These are phyloP conservation scores for Fusarium solani-melongenae DNA, from an alignment of 2,329 filamentous ascomycete species.

Conservation along the genomic window DNA sequence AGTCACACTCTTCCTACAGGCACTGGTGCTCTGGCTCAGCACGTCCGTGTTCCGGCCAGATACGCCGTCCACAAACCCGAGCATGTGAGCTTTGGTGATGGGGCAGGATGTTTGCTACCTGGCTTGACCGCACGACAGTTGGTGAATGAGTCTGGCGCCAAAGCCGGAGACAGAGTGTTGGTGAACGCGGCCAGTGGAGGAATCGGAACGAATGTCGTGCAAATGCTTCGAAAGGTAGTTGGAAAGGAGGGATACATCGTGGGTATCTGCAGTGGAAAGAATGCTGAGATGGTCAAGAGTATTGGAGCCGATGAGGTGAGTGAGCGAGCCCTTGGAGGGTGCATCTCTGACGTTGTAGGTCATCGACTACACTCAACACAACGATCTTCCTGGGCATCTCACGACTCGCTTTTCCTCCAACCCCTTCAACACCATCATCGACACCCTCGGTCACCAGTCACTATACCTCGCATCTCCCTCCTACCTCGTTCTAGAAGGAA, in stretches of 20 bases:
- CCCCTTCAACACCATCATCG: constrained; percentile 59
- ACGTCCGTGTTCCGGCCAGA: constrained; percentile 50
- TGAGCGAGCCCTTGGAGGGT: constrained; percentile 11
- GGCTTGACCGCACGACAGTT: constrained; percentile 54
- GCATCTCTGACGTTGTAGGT: constrained; percentile 41
- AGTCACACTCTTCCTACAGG: constrained; percentile 47
- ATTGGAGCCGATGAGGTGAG: constrained; percentile 63
- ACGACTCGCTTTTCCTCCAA: constrained; percentile 42
- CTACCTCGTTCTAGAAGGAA: constrained; percentile 52
- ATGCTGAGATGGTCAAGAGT: constrained; percentile 56
- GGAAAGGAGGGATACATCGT: constrained; percentile 55
- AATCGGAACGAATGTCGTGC: constrained; percentile 59
- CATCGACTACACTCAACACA: constrained; percentile 55
- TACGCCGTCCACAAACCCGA: constrained; percentile 49
- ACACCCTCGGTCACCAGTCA: constrained; percentile 60
- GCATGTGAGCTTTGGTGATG: constrained; percentile 46
- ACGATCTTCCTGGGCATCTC: constrained; percentile 50
- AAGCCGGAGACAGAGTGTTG: constrained; percentile 54
- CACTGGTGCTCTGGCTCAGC: constrained; percentile 54
- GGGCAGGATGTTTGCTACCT: constrained; percentile 52
- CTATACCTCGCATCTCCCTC: constrained; percentile 54
- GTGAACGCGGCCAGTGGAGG: constrained; percentile 64
- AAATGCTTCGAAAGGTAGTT: constrained; percentile 55
- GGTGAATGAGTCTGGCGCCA: constrained; percentile 51
- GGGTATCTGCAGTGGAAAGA: constrained; percentile 60